Conservation (phyloP, 1,139 yeast species). For the Geotrichum europaeum region DNA sequence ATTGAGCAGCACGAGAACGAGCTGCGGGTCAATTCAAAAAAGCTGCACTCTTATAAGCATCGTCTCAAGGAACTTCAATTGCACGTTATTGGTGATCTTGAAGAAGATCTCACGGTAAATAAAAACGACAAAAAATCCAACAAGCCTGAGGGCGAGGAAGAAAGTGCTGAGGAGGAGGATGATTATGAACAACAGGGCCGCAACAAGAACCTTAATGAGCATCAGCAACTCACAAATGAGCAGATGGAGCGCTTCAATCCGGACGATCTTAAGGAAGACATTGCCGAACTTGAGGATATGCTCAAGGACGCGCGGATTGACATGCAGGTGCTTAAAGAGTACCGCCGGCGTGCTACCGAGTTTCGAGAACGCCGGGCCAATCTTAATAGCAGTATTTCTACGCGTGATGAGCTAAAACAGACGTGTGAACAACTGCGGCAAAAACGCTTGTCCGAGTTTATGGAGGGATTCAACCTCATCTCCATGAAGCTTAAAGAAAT, state of each 20-base stretch:
- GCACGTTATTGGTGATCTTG: slow-evolving; percentile 28
- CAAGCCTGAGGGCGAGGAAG: slow-evolving; percentile 15
- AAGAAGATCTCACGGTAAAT: slow-evolving; percentile 15
- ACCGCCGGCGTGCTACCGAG: slow-evolving; percentile 61
- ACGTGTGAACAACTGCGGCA: slow-evolving; percentile 66
- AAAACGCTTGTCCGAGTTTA: slow-evolving; percentile 77
- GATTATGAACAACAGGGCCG: slow-evolving; percentile 18
- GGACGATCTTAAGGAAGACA: slow-evolving; percentile 46
- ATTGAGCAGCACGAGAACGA: slow-evolving; percentile 51
- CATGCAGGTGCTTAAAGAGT: slow-evolving; percentile 70
- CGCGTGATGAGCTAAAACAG: slow-evolving; percentile 60
- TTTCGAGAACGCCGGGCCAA: slow-evolving; percentile 57
- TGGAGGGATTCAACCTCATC: slow-evolving; percentile 84
- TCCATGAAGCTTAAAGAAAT: slow-evolving; percentile 88
- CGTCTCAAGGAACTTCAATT: slow-evolving; percentile 26
- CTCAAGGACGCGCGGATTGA: slow-evolving; percentile 60
- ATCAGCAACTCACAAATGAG: slow-evolving; percentile 41
- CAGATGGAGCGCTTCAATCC: slow-evolving; percentile 50
- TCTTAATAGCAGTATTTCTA: slow-evolving; percentile 58
- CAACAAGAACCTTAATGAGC: slow-evolving; percentile 20
- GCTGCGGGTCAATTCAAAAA: slow-evolving; percentile 41
- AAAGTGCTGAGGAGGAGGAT: slow-evolving; percentile 16
- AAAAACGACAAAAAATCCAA: slow-evolving; percentile 12
- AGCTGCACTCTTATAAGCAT: slow-evolving; percentile 36
- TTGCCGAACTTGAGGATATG: slow-evolving; percentile 51